Base-by-base conservation (phyloP, 768 basidiomycete genomes). In the Candolleomyces aberdarensis region DNA sequence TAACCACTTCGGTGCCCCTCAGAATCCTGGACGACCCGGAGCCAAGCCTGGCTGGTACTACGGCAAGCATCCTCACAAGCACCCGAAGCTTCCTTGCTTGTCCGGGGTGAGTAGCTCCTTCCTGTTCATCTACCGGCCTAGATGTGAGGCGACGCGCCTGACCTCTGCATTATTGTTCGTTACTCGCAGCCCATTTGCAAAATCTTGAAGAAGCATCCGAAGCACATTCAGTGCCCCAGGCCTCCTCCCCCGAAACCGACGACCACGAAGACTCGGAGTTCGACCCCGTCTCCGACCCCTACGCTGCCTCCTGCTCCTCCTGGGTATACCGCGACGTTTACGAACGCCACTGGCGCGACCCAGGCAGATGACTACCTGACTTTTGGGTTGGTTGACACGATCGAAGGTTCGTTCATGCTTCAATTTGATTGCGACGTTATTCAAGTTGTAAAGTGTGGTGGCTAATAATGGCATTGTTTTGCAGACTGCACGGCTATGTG, bases 401-500 rank as follows among this genome's bases (percentile, higher is more conserved):
- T 79, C 59, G 71, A 65, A 59, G 72, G 80, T 79, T 65, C 57
- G 72, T 63, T 29, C 32, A 55, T 50, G 49, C 15, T 56, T 41
- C 32, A 22, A 41, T 50, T n/a, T 26, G 26, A 26, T 26, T 26
- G 3, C 26, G 26, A 26, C 26, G 26, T 26, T 3, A 3, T 26
- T 26, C n/a, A n/a, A n/a, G 3, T 26, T 26, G 3, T 26, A 3
- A 26, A 26, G 26, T 26, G 26, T 40, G 9, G 26, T 43, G 50
- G 15, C 26, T 22, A 53, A 39, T 19, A 41, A 15, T 26, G 8
- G 26, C 43, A 43, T 20, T 43, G 58, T 20, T 26, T 22, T 39
- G 56, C 50, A 81, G 79, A 78, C 36, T 81, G 80, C 68, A 72
- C 74, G 66, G 69, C 75, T 15, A 81, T 80, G 80, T 81, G 80